phyloP scores from a whole-genome alignment of 768 basidiomycete genomes.

The Brasilioporus rufonigricans region DNA sequence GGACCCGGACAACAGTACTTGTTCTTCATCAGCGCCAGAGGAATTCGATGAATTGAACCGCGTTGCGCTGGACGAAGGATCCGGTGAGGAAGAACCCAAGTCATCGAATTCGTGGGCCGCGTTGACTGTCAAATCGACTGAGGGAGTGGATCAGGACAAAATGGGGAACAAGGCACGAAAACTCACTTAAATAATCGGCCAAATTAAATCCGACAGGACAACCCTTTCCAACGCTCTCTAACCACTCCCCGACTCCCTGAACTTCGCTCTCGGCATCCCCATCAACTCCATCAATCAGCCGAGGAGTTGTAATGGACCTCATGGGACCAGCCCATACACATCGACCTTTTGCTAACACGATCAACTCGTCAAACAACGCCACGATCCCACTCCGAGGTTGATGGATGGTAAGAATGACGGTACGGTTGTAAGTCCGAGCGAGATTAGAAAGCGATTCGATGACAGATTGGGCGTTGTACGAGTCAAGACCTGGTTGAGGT shows the following conservation, averaged over 20 bases:
- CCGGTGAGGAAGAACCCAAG: slow-evolving; percentile 36
- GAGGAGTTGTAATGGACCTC: slow-evolving; percentile 11
- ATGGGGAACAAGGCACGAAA: neutral
- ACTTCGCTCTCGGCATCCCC: slow-evolving; percentile 13
- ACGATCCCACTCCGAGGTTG: slow-evolving; percentile 98
- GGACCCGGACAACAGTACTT: slow-evolving; percentile 46
- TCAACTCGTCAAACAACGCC: slow-evolving; percentile 87
- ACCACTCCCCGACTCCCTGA: slow-evolving; percentile 52
- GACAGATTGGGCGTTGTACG: slow-evolving; percentile 95
- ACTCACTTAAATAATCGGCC: slow-evolving; percentile 91
- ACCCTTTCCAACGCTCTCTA: slow-evolving; percentile 70
- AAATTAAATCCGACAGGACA: slow-evolving; percentile 97
- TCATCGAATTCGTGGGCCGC: slow-evolving; percentile 40
- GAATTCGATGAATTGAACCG: slow-evolving; percentile 41
- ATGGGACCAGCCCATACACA: slow-evolving; percentile 34
- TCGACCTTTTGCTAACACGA: slow-evolving; percentile 83
- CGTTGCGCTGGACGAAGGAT: slow-evolving; percentile 19
- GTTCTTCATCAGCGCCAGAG: slow-evolving; percentile 65
- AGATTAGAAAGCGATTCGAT: slow-evolving; percentile 84
- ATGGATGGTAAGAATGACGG: slow-evolving; percentile 96
- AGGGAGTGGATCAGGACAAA: slow-evolving; percentile 3
- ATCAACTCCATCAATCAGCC: slow-evolving; percentile 4
- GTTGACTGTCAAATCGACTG: slow-evolving; percentile 75
- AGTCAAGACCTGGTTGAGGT: slow-evolving; percentile 68
- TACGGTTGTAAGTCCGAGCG: slow-evolving; percentile 86